Evolutionary conservation across 257 asterid genomes (phyloP), one percentile per base, ranked within the genome.

Genomic region (Avicennia marina): DNA sequence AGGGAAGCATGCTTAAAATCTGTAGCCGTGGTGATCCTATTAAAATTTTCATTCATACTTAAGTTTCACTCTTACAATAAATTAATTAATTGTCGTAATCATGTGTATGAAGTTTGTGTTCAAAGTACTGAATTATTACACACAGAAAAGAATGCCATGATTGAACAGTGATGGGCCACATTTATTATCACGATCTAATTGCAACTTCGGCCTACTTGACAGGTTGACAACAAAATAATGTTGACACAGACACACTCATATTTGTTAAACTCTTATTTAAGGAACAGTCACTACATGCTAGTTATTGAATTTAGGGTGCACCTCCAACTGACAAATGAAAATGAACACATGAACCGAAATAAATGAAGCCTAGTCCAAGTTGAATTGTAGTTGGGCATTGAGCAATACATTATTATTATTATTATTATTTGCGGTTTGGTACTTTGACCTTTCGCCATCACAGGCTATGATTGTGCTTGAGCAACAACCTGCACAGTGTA

Each of bases 11-110:
- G 44, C n/a, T 38, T 56, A 32, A 45, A 45, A 64, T 18, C 44
- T 55, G 43, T 6, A 12, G 45, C 7, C 24, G 32, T 33, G 33
- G 34, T 46, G 36, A 21, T 45, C 38, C 36, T 34, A 15, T n/a
- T 21, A 4, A 56, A 56, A n/a, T n/a, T 38, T 34, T 11, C 42
- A 24, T 11, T 25, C 45, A 57, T 56, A 57, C 71, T 56, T 65
- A 36, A 18, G 43, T 27, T 48, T 10, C 39, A 65, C 65, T 39
- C 65, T 26, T 56, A 62, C 24, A 22, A n/a, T n/a, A n/a, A n/a
- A n/a, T n/a, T n/a, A n/a, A n/a, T n/a, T n/a, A 16, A 53, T 64
- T 34, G 46, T 43, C 24, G 42, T 26, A 56, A 48, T 65, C 29
- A 65, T 56, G 29, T 27, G 29, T 9, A 39, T 17, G 16, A 10